Evolutionary conservation across 768 basidiomycete species (phyloP).

Genomic region (Mycena galopus): DNA sequence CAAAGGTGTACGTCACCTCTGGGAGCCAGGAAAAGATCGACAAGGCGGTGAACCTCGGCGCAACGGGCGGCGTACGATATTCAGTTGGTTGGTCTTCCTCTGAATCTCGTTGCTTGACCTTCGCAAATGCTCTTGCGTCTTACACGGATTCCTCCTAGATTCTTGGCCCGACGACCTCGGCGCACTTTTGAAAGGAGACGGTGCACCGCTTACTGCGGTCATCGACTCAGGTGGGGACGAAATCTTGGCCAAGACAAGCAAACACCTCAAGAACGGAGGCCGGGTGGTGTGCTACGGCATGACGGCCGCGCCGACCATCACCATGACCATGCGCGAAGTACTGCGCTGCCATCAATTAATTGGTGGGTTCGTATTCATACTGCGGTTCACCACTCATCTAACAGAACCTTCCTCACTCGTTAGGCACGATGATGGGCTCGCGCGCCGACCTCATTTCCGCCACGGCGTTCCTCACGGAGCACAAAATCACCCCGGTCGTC

Average conservation of each 20-base stretch:
- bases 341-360: constrained; percentile 80
- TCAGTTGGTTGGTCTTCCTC: constrained; percentile 62
- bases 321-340: constrained; percentile 84
- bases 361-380: constrained; percentile 58
- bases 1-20: constrained; percentile 87
- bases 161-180: constrained; percentile 68
- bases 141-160: constrained; percentile 32
- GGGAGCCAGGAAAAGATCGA: constrained; percentile 76
- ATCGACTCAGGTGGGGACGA: constrained; percentile 81
- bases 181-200: constrained; percentile 52
- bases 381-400: neutral
- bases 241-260: constrained; percentile 64
- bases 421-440: constrained; percentile 90
- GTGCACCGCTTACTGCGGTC: constrained; percentile 65
- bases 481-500: constrained; percentile 78
- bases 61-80: constrained; percentile 83
- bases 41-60: constrained; percentile 76
- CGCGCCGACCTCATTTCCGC: constrained; percentile 79
- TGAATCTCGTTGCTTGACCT: neutral
- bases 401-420: neutral
- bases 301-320: constrained; percentile 71
- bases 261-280: constrained; percentile 68
- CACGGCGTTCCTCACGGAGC: constrained; percentile 74
- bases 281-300: constrained; percentile 76
- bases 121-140: neutral